phyloP scores from a whole-genome alignment of 2,329 filamentous ascomycete species.

The Xylariaceae sp. region DNA sequence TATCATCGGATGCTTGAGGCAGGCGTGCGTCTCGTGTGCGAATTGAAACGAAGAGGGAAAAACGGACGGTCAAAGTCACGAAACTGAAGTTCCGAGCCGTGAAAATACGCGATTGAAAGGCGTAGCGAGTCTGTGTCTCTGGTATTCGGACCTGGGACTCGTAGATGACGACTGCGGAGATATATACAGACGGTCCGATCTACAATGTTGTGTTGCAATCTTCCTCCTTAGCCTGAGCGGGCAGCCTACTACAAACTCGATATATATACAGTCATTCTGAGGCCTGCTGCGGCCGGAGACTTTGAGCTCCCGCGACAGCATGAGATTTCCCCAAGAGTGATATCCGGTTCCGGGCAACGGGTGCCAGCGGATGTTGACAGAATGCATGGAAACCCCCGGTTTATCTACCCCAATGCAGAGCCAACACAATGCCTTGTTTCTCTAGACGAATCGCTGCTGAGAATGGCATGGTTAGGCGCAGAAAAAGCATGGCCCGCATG shows the following conservation, averaged over 20 bases:
- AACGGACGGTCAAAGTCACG: slow-evolving; percentile 24
- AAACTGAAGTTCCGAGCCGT: slow-evolving; percentile 10
- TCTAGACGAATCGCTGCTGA: slow-evolving; percentile 13
- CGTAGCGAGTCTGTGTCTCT: slow-evolving; percentile 11
- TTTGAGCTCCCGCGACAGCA: neutral
- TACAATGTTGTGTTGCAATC: slow-evolving; percentile 6
- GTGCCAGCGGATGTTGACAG: slow-evolving; percentile 8
- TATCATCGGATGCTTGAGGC: slow-evolving; percentile 11
- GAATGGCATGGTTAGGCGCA: slow-evolving; percentile 10
- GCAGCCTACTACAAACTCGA: neutral
- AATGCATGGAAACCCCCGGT: slow-evolving; percentile 6
- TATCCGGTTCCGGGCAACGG: slow-evolving; percentile 6
- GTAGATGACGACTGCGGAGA: slow-evolving; percentile 3
- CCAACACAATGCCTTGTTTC: neutral
- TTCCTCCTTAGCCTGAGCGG: slow-evolving; percentile 6
- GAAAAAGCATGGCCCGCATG: slow-evolving; percentile 6
- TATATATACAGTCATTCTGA: slow-evolving; percentile 7
- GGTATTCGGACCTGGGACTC: slow-evolving; percentile 1
- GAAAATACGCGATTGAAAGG: slow-evolving; percentile 18
- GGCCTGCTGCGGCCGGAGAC: neutral
- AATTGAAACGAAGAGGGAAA: slow-evolving; percentile 15
- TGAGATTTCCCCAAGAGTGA: neutral
- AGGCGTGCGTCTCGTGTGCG: slow-evolving; percentile 21
- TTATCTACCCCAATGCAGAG: slow-evolving; percentile 16
- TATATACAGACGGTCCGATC: slow-evolving; percentile 9